These are phyloP conservation scores for Aspergillus sclerotioniger DNA, from an alignment of 495 filamentous ascomycete genomes.

Conservation along the genomic window DNA sequence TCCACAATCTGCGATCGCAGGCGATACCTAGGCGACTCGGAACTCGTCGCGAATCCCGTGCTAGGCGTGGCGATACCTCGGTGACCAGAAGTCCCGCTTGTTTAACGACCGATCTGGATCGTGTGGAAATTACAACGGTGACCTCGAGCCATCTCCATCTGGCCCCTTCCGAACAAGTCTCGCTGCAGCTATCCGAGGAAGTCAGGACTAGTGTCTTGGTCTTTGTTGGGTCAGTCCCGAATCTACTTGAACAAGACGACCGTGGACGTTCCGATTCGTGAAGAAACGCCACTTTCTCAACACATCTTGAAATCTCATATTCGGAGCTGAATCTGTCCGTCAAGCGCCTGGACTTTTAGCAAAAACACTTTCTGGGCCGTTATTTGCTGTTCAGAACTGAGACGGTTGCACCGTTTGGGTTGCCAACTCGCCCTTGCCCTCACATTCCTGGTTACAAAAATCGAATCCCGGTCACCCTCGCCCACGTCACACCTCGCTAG, in stretches of 20 bases:
- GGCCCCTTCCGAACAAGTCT: not conserved
- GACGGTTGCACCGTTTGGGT: not conserved
- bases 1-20: not conserved
- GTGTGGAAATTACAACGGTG: not conserved
- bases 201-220: slow-evolving; percentile 10
- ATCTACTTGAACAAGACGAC: not conserved
- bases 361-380: not conserved
- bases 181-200: slow-evolving; percentile 8
- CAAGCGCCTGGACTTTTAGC: not conserved
- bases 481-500: not conserved
- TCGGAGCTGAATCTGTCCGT: not conserved
- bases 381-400: not conserved
- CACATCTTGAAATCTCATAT: not conserved
- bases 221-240: slow-evolving; percentile 3
- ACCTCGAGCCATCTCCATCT: not conserved
- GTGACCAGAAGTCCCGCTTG: not conserved
- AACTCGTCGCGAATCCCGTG: not conserved
- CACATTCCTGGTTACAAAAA: slow-evolving; percentile 17
- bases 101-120: not conserved
- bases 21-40: not conserved
- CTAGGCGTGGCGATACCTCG: slow-evolving; percentile 4
- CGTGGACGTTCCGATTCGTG: not conserved
- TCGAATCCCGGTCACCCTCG: not conserved
- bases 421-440: slow-evolving; percentile 11
- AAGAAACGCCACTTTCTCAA: not conserved